phyloP scores from a whole-genome alignment of 805 yeast genomes.

The Wickerhamiella sergipiensis region DNA sequence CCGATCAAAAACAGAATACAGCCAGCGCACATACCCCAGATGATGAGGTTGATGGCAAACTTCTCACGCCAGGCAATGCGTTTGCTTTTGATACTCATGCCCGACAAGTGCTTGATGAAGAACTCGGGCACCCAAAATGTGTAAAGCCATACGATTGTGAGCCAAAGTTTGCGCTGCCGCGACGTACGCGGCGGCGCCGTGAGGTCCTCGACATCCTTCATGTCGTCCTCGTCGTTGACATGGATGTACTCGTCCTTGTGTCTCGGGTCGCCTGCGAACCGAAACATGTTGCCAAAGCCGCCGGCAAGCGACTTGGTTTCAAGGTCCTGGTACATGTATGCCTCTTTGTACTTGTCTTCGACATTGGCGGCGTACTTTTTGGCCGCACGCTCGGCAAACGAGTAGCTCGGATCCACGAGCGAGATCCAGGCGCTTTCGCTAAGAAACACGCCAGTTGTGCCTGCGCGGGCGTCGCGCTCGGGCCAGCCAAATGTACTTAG shows the following conservation, averaged over 20 bases:
- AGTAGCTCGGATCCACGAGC: constrained; percentile 26
- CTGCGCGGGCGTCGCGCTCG: constrained; percentile 26
- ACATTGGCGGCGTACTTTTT: constrained; percentile 18
- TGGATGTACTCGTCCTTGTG: constrained; percentile 18
- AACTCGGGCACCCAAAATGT: constrained; percentile 31
- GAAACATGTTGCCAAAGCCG: constrained; percentile 27
- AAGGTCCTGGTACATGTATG: constrained; percentile 24
- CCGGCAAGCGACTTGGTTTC: constrained; percentile 24
- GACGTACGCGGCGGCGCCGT: constrained; percentile 20
- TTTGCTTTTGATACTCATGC: constrained; percentile 24
- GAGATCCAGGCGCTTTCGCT: constrained; percentile 30
- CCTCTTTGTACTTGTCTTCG: constrained; percentile 10
- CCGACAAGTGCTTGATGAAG: constrained; percentile 21
- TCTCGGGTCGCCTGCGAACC: constrained; percentile 14
- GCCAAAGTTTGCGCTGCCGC: constrained; percentile 25
- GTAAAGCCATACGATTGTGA: constrained; percentile 25
- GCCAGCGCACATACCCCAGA: constrained; percentile 27
- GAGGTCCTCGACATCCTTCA: constrained; percentile 21
- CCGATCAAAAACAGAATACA: constrained; percentile 26
- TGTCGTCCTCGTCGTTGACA: constrained; percentile 21
- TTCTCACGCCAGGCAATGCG: constrained; percentile 32
- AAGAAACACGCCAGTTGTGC: constrained; percentile 29
- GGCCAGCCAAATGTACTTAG: constrained; percentile 24
- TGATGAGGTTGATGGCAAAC: constrained; percentile 29
- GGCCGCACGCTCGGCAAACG: constrained; percentile 24